Base-by-base conservation (phyloP, 2,329 filamentous ascomycete genomes). In the Arthrocladium fulminans region DNA sequence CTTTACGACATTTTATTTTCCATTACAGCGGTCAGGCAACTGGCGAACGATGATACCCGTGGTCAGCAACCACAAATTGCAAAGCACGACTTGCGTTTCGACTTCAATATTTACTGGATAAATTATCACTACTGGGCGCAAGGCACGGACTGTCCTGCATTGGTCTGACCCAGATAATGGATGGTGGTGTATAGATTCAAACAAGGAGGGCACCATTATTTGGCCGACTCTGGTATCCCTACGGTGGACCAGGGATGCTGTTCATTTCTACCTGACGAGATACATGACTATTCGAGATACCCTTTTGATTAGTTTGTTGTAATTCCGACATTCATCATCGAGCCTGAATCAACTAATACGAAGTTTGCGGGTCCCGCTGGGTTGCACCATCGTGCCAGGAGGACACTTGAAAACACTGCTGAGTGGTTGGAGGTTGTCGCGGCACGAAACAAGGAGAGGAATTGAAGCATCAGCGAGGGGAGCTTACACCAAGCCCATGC, bases 241-340 rank as follows among this genome's bases (percentile, higher is more conserved):
- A 49, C 41, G 47, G 47, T 46, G 43, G 32, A 47, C 46, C 44
- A 34, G 47, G 27, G 45, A 38, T 50, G 34, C 23, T 42, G 34
- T 43, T 27, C 17, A 37, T 47, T 49, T 45, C 15, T 39, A 51
- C 45, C 49, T 56, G 23, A 56, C 50, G 54, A 56, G 50, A 54
- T 53, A 54, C 54, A 56, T 45, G 54, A 56, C 48, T 44, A 52
- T 54, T 54, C 52, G 50, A 56, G 54, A 54, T 53, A 52, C 54
- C 51, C 49, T 37, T 51, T 51, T 48, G 44, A 45, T 42, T 40
- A 48, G 15, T 39, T 38, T 34, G 45, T 47, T 34, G 40, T 39
- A 45, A 51, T 30, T 42, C 44, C 38, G 48, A 45, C 32, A 41
- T 32, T 46, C 24, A 53, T 37, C 22, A 49, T 19, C 40, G 23